These are phyloP conservation scores for Salix koriyanagi DNA, from an alignment of 345 rosid genomes.

Conservation along the genomic window DNA sequence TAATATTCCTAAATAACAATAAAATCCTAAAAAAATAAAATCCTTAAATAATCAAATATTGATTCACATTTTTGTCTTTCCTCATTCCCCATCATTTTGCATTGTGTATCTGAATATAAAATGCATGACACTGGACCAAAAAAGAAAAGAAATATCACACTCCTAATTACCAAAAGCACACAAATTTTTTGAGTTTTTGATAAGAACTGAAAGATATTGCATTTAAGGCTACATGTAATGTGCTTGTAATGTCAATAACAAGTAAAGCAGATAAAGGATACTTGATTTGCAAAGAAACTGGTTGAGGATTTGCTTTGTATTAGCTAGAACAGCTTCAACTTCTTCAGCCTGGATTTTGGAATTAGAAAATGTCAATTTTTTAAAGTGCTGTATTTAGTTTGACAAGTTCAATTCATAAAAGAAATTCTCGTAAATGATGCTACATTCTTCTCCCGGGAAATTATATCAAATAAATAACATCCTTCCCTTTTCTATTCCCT, in stretches of 20 bases:
- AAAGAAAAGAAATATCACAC: background rate
- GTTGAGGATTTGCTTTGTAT: conserved; percentile 88
- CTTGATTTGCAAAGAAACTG: conserved; percentile 86
- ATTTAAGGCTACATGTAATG: background rate
- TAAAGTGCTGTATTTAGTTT: background rate
- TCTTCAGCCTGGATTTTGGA: conserved; percentile 62
- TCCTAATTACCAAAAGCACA: background rate
- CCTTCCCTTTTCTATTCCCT: background rate
- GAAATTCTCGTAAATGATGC: conserved; percentile 3
- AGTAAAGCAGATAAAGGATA: conserved; percentile 42
- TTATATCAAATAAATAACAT: background rate
- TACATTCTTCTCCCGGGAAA: background rate
- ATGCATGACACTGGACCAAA: background rate
- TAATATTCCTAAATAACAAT: no score
- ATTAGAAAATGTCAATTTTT: conserved; percentile 9
- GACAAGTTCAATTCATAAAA: background rate
- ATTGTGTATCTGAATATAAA: no score
- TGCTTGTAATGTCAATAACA: background rate
- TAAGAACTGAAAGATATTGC: background rate
- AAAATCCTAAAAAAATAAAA: no score
- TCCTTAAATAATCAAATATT: no score
- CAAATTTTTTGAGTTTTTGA: background rate
- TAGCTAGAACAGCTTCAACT: conserved; percentile 88
- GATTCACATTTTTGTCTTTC: no score
- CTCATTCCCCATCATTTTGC: no score